phyloP scores from a whole-genome alignment of 176 grass and related monocot species.

The Dactylis glomerata region DNA sequence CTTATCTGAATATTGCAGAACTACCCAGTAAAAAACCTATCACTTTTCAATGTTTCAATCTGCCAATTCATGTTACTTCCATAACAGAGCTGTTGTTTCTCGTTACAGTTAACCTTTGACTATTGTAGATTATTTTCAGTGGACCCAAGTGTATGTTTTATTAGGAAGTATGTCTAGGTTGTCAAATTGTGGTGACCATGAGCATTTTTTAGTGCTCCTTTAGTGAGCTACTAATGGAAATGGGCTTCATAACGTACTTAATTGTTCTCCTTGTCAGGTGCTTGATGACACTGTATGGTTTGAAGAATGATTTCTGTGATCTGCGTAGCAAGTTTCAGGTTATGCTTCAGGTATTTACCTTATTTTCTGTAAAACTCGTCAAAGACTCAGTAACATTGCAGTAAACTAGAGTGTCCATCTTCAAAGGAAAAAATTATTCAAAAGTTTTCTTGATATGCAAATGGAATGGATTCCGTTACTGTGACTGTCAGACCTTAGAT shows the following conservation, averaged over 20 bases:
- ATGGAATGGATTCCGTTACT: not conserved
- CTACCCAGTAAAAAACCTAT: not conserved
- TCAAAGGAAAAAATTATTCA: not conserved
- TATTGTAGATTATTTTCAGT: not conserved
- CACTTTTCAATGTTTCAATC: not conserved
- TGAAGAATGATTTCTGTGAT: constrained; percentile 47
- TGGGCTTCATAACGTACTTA: not conserved
- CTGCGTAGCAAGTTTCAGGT: constrained; percentile 37
- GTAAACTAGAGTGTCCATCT: constrained; percentile 1
- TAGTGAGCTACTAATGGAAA: not conserved
- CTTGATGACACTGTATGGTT: constrained; percentile 20
- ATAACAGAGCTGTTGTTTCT: not conserved
- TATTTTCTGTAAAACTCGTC: not conserved
- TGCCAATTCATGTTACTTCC: not conserved
- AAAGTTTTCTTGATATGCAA: not conserved
- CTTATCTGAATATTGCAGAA: not conserved
- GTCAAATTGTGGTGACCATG: not conserved
- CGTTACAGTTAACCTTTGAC: not conserved
- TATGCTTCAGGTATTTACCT: constrained; percentile 68
- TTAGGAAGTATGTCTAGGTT: not conserved
- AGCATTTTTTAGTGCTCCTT: not conserved
- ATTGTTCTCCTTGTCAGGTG: constrained; percentile 39
- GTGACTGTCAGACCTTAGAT: not conserved
- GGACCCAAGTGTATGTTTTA: not conserved
- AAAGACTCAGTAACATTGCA: not conserved